phyloP scores from a whole-genome alignment of 441 rosid species.

The Erodium texanum region DNA sequence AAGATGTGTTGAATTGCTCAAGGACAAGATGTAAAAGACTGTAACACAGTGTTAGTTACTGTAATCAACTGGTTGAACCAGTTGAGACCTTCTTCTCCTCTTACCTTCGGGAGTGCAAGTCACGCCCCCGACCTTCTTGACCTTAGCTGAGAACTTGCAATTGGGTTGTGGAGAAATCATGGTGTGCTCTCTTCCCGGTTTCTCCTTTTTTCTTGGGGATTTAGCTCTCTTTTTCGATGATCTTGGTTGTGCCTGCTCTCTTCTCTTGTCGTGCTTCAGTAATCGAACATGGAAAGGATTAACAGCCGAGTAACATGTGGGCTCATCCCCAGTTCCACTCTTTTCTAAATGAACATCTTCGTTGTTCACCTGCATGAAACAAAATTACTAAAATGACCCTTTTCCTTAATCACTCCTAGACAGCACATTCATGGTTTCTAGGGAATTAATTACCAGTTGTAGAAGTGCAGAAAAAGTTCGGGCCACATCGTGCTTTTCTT shows the following conservation, averaged over 20 bases:
- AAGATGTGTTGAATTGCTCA: too few species aligned
- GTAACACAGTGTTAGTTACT: too few species aligned
- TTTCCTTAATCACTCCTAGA: background rate
- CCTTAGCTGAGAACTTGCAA: too few species aligned
- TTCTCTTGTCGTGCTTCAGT: conserved; percentile 26
- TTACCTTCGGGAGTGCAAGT: conserved; percentile 4
- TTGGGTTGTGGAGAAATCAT: too few species aligned
- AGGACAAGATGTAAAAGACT: too few species aligned
- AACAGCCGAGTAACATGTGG: conserved; percentile 52
- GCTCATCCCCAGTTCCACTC: conserved; percentile 24
- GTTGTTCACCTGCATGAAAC: conserved; percentile 60
- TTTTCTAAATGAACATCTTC: conserved; percentile 64
- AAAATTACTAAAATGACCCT: conserved; percentile 6
- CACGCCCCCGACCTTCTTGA: too few species aligned
- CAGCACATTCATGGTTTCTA: background rate
- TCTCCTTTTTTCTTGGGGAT: conserved; percentile 36
- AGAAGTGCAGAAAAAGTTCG: conserved; percentile 89
- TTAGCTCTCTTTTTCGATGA: conserved; percentile 47
- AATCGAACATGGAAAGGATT: conserved; percentile 61
- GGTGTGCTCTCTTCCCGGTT: conserved; percentile 11
- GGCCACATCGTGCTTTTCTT: conserved; percentile 77
- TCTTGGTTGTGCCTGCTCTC: conserved; percentile 18
- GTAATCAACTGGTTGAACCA: conserved; percentile 29
- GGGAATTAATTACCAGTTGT: conserved; percentile 54
- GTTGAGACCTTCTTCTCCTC: conserved; percentile 51